These are phyloP conservation scores for Halophytophthora batemanensis DNA, from an alignment of 352 stramenopile genomes.

Conservation along the genomic window DNA sequence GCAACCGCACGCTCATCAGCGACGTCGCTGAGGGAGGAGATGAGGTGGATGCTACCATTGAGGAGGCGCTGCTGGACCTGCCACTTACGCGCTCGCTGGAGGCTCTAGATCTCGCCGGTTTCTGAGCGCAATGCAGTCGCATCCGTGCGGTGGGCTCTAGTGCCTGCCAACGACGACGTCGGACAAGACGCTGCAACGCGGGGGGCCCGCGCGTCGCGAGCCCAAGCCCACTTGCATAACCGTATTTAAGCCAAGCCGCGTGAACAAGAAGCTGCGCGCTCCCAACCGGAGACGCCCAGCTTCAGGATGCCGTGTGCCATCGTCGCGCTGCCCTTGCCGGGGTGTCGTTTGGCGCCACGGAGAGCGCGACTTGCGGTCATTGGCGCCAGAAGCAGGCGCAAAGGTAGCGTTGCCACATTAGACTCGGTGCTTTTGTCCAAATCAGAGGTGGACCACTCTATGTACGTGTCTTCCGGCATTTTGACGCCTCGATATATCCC, in stretches of 20 bases:
- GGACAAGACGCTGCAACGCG: background rate
- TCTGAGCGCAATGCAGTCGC: conserved; percentile 26
- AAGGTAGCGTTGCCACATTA: background rate
- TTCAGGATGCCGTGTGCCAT: too few species aligned
- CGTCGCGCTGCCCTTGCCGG: too few species aligned
- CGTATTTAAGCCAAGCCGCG: background rate
- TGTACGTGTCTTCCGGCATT: too few species aligned
- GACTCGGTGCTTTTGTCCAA: background rate
- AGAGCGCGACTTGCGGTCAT: background rate
- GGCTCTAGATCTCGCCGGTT: conserved; percentile 69
- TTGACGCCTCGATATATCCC: too few species aligned
- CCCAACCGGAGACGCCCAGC: too few species aligned
- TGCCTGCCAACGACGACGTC: background rate
- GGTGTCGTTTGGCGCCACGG: background rate
- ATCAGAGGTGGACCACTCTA: background rate
- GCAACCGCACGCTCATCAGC: conserved; percentile 48
- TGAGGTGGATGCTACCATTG: conserved; percentile 54
- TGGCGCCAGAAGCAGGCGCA: background rate
- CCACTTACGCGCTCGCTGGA: conserved; percentile 73
- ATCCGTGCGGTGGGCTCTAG: conserved; percentile 2
- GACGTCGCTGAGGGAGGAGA: conserved; percentile 50
- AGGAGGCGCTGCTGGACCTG: conserved; percentile 66
- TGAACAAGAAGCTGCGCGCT: background rate
- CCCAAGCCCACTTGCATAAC: too few species aligned
- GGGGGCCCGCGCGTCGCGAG: too few species aligned